Base-by-base conservation (phyloP, 345 rosid species). In the Conringia planisiliqua region DNA sequence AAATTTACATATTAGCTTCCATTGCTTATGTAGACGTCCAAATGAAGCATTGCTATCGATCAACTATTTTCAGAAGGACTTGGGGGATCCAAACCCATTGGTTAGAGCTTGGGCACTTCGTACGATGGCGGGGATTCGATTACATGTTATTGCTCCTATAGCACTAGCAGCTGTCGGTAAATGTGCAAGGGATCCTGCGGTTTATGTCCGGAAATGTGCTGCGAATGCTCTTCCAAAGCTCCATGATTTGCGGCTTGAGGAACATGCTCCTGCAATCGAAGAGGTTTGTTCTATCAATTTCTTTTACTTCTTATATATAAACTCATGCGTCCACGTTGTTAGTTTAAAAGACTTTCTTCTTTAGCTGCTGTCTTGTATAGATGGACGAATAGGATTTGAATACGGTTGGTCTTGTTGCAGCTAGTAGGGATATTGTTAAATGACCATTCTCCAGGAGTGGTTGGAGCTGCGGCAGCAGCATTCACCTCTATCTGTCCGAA, bases 41-140 rank as follows among this genome's bases (percentile, higher is more conserved):
- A 92, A 85, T 80, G 99, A 95, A 83, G 97, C 99, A 22, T 84
- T 95, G 82, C 83, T 92, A 68, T 95, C 97, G 13, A 92, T 95
- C 78, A 95, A 95, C 58, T 95, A 82, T 62, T 95, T 95, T 80
- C 99, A 95, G 75, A 95, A 85, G 80, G 99, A 95, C 74, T 85
- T 95, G 86, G 96, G 97, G 71, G 99, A 95, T 83, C 79, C 97
- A 20, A 95, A 92, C 70, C 96, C 99, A 1, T 77, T 95, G 77
- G 97, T 95, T 73, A 86, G 99, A 72, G 99, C 99, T 39, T 90
- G 99, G 88, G 99, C 99, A 46, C 93, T 95, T 66, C 97, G 99
- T 62, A 83, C 97, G 4, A 91, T 95, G 99, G 96, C 97, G 0
- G 97, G 99, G 35, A 92, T 95, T 58, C 93, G 92, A 39, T 76